Evolutionary conservation across 2,329 filamentous ascomycete species (phyloP).

Genomic region (Tolypocladium amazonense): DNA sequence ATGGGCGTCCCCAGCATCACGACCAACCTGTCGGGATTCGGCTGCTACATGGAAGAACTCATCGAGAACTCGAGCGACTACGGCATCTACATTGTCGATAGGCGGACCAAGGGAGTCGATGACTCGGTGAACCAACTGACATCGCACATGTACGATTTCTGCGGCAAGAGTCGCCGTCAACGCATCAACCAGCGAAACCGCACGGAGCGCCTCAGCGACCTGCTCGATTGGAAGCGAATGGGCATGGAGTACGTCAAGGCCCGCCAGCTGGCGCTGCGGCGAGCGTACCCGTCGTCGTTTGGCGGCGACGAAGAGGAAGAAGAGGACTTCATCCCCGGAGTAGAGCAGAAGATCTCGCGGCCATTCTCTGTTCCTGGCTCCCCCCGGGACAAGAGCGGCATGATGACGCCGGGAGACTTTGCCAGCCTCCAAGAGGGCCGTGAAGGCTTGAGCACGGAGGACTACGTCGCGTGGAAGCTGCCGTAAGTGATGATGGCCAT

Average conservation of each 20-base stretch:
- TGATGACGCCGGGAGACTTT: constrained; percentile 99
- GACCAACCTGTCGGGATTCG: constrained; percentile 94
- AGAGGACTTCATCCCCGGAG: constrained; percentile 82
- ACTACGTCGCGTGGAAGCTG: constrained; percentile 96
- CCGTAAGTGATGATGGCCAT: constrained; percentile 57
- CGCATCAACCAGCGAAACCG: constrained; percentile 98
- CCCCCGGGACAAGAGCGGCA: constrained; percentile 78
- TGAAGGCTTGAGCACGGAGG: constrained; percentile 88
- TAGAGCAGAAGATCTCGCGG: constrained; percentile 89
- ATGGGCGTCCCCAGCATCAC: constrained; percentile 99
- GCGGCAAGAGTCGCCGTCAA: constrained; percentile 84
- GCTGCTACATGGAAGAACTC: constrained; percentile 98
- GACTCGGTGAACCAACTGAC: constrained; percentile 95
- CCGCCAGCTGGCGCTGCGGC: constrained; percentile 77
- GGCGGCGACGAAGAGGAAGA: constrained; percentile 70
- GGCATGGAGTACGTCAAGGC: constrained; percentile 99
- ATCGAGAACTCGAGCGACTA: constrained; percentile 98
- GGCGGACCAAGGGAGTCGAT: constrained; percentile 88
- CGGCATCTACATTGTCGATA: constrained; percentile 97
- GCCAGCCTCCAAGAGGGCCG: constrained; percentile 89
- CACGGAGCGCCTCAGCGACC: constrained; percentile 86
- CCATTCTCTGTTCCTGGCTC: constrained; percentile 92
- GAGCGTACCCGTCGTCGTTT: constrained; percentile 86
- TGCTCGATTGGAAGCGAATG: constrained; percentile 99
- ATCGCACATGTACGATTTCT: constrained; percentile 82